A percentile compares a stretch with the other conserved stretches of the same genome.
Evolutionary conservation across 768 basidiomycete species (phyloP).

Genomic region (Pleurotus ostreatus): DNA sequence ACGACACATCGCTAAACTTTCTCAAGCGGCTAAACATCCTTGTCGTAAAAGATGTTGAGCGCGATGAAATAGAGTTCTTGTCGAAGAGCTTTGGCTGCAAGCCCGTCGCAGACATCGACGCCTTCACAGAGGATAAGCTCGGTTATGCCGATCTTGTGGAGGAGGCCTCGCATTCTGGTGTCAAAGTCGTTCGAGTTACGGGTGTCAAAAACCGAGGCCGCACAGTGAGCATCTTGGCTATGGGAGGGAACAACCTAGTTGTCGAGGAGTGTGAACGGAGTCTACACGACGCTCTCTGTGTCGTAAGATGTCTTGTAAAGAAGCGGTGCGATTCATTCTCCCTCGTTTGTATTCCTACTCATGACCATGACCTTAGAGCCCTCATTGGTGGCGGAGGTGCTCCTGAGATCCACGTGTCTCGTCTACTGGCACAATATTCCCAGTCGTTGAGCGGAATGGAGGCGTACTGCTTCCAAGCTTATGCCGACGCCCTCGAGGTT

Average conservation of each 20-base stretch:
- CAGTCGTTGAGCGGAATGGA: conserved; percentile 97
- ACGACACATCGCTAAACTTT: conserved; percentile 95
- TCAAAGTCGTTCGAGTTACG: conserved; percentile 91
- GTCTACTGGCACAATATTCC: conserved; percentile 84
- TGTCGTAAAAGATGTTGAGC: conserved; percentile 95
- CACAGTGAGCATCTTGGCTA: conserved; percentile 94
- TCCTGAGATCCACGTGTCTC: conserved; percentile 96
- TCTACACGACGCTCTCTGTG: conserved; percentile 98
- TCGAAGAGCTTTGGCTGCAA: conserved; percentile 93
- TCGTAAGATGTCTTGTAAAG: conserved; percentile 96
- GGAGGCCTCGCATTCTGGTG: conserved; percentile 75
- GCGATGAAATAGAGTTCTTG: conserved; percentile 97
- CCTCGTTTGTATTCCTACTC: not conserved
- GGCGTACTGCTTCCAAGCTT: conserved; percentile 98
- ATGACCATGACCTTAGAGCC: conserved; percentile 32
- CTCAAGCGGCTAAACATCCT: conserved; percentile 95
- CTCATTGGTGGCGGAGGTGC: conserved; percentile 96
- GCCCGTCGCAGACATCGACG: conserved; percentile 95
- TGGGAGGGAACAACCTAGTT: conserved; percentile 88
- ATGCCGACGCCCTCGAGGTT: conserved; percentile 95
- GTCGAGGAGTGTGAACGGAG: conserved; percentile 97
- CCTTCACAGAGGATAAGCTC: conserved; percentile 96
- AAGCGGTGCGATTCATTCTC: conserved; percentile 63
- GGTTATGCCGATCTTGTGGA: conserved; percentile 96
- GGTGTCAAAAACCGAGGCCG: conserved; percentile 93